phyloP scores from a whole-genome alignment of 352 stramenopile species.

The Pythium phragmiticola region DNA sequence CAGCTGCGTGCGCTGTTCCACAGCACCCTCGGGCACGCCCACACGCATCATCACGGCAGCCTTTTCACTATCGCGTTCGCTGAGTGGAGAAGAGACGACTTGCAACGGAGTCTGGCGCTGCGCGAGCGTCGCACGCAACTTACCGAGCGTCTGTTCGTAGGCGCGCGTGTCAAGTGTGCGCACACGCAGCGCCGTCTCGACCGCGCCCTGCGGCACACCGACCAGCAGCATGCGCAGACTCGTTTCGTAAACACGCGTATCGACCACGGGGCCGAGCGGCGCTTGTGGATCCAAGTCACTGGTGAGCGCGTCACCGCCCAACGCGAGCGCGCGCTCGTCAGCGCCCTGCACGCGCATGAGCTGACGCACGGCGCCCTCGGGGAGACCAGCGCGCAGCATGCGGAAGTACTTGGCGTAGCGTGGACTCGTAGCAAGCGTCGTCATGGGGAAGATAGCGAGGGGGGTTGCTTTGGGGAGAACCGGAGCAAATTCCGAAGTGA shows the following conservation, averaged over 20 bases:
- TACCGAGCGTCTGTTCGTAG: slow-evolving; percentile 24
- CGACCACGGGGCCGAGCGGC: slow-evolving; percentile 2
- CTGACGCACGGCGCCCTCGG: slow-evolving; percentile 17
- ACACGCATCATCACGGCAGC: slow-evolving; percentile 3
- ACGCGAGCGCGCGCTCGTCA: slow-evolving; percentile 16
- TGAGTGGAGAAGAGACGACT: no score
- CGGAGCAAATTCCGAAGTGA: background rate
- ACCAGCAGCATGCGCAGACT: slow-evolving; percentile 24
- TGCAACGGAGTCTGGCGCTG: background rate
- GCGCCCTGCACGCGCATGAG: slow-evolving; percentile 15
- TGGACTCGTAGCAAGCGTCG: slow-evolving; percentile 10
- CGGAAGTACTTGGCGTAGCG: slow-evolving; percentile 22
- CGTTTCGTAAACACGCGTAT: slow-evolving; percentile 17
- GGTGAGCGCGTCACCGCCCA: slow-evolving; percentile 10
- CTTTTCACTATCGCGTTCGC: no score
- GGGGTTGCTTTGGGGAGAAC: background rate
- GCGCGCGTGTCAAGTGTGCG: slow-evolving; percentile 6
- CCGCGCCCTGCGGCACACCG: slow-evolving; percentile 18
- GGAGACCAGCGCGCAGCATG: slow-evolving; percentile 21
- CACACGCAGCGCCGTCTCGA: slow-evolving; percentile 5
- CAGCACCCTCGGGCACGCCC: slow-evolving; percentile 9
- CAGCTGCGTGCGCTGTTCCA: background rate
- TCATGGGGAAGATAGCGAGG: background rate
- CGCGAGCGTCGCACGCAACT: slow-evolving; percentile 13
- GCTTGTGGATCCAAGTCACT: background rate